These are phyloP conservation scores for Kwoniella europaea DNA, from an alignment of 768 basidiomycete genomes.

Conservation along the genomic window DNA sequence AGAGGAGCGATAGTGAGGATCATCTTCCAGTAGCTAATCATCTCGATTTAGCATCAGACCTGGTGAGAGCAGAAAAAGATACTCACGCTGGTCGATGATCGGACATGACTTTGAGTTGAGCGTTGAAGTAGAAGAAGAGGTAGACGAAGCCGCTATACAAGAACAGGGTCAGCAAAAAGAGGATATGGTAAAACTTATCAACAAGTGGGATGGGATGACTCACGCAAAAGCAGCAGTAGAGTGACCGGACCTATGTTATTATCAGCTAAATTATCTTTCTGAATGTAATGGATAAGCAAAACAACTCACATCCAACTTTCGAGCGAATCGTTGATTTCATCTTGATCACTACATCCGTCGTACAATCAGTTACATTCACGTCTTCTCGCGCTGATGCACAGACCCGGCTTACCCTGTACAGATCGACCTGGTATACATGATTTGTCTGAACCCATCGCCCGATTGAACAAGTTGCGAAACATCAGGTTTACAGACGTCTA, in stretches of 20 bases:
- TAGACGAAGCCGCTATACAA: conserved; percentile 33
- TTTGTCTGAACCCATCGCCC: conserved; percentile 62
- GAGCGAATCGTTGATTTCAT: conserved; percentile 66
- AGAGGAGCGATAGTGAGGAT: conserved; percentile 66
- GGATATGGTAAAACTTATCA: not conserved
- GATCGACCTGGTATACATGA: conserved; percentile 65
- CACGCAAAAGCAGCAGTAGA: conserved; percentile 66
- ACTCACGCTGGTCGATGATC: conserved; percentile 65
- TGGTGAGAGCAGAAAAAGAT: not conserved
- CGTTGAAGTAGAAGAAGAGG: conserved; percentile 61
- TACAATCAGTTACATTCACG: conserved; percentile 1
- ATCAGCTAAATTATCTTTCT: not conserved
- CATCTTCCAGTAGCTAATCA: conserved; percentile 66
- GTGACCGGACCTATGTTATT: conserved; percentile 64
- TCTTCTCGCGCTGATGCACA: too few species aligned
- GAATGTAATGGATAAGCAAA: too few species aligned
- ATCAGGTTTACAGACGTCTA: conserved; percentile 64
- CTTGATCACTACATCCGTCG: conserved; percentile 59
- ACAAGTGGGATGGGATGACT: conserved; percentile 5
- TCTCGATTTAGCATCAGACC: not conserved
- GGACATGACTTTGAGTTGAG: conserved; percentile 67
- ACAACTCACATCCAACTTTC: conserved; percentile 59
- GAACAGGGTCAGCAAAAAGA: too few species aligned
- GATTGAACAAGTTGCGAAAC: conserved; percentile 53
- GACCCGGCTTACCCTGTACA: conserved; percentile 61